A percentile compares a stretch with the other conserved stretches of the same genome.
Conservation (phyloP, 2,329 filamentous ascomycete genomes). For the Fusarium sp. region DNA sequence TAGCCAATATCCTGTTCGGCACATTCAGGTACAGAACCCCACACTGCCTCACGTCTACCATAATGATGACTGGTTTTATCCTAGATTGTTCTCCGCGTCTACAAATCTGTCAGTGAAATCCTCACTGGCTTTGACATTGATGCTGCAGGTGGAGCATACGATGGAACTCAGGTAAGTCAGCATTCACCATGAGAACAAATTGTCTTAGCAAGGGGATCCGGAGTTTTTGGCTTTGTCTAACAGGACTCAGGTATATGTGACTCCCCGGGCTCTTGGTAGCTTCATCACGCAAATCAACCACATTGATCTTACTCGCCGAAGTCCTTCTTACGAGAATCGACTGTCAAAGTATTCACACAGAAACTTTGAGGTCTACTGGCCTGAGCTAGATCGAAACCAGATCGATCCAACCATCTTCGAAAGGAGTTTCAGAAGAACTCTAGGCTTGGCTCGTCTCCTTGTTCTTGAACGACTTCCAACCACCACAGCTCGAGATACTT, state of each 20-base stretch:
- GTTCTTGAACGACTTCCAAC: conserved; percentile 83
- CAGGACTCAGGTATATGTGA: conserved; percentile 74
- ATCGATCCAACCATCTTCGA: conserved; percentile 91
- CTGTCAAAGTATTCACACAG: conserved; percentile 86
- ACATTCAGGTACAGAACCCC: conserved; percentile 67
- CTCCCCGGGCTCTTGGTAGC: conserved; percentile 79
- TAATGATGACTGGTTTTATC: conserved; percentile 8
- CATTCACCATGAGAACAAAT: not conserved
- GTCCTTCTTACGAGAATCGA: conserved; percentile 87
- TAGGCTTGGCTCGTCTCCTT: conserved; percentile 81
- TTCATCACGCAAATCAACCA: conserved; percentile 87
- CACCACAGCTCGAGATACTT: conserved; percentile 72
- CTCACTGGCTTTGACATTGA: conserved; percentile 91
- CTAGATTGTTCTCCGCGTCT: conserved; percentile 84
- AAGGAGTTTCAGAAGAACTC: conserved; percentile 77
- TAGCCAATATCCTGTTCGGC: conserved; percentile 83
- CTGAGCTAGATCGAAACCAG: conserved; percentile 75
- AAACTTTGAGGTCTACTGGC: conserved; percentile 87
- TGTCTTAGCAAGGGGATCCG: not conserved
- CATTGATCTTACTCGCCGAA: conserved; percentile 81
- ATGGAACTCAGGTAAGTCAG: conserved; percentile 76
- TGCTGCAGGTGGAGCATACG: conserved; percentile 82
- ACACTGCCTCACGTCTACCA: not conserved
- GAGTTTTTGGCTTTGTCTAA: not conserved
- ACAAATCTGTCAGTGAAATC: conserved; percentile 85